Base-by-base conservation (phyloP, 176 grass and related monocot species). In the Carex pumila region DNA sequence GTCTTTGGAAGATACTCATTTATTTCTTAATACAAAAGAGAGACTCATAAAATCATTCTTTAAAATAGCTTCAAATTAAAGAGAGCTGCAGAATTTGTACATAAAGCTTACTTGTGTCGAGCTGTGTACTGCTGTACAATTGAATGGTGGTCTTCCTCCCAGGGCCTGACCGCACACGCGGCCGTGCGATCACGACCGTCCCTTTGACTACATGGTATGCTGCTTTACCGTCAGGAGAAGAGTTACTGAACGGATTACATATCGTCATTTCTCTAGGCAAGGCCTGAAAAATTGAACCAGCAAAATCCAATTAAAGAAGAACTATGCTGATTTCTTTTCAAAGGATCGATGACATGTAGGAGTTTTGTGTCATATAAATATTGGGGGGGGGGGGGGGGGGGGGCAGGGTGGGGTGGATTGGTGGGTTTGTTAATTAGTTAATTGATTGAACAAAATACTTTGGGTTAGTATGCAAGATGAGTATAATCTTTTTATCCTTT, bases 61-160 rank as follows among this genome's bases (percentile, higher is more conserved):
- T 61, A 6, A 61, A 22, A 62, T 7, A 3, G 60, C n/a, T 62
- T 62, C 60, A 19, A 62, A 49, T 49, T 49, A 13, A 75, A 75
- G 47, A 54, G 7, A 45, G 39, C 13, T 72, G 36, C 41, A 60
- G 7, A 22, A 17, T 6, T 25, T 58, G 36, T 37, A 83, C 8
- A 30, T 0, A 66, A 10, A 7, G 65, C 88, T 65, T 83, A 99
- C 93, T 87, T 2, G 14, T 56, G 80, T 99, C 93, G 12, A 95
- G 36, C 80, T 93, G 86, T 7, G 91, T 90, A 84, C 83, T 77
- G 88, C 96, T 99, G 84, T 89, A 92, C 3, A 99, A 86, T 15
- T 89, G 78, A 18, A 99, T 47, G 11, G 86, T 90, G 70, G 91
- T 93, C 49, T 85, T 90, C 76, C 90, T 84, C 39, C 91, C 86